Conservation (phyloP, 2,329 filamentous ascomycete genomes). For the Acephala macrosclerotiorum region DNA sequence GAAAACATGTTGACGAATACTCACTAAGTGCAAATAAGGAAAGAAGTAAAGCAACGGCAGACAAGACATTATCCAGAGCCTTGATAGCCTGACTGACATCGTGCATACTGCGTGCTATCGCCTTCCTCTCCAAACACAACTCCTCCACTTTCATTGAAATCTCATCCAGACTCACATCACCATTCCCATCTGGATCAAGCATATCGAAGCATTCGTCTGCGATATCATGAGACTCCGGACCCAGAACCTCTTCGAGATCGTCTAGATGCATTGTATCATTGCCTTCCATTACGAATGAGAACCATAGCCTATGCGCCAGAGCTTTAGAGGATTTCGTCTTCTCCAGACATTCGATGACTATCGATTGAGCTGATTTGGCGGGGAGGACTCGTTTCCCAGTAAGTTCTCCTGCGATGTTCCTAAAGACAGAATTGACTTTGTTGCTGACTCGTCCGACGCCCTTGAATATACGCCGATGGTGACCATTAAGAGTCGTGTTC, state of each 20-base stretch:
- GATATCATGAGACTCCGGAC: constrained; percentile 2
- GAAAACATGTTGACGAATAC: background rate
- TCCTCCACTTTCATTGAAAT: constrained; percentile 18
- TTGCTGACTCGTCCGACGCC: constrained; percentile 13
- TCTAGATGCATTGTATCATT: constrained; percentile 18
- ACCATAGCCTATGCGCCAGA: constrained; percentile 18
- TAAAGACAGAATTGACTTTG: constrained; percentile 21
- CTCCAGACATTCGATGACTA: constrained; percentile 17
- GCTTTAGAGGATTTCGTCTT: constrained; percentile 16
- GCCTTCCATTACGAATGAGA: constrained; percentile 21
- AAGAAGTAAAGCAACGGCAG: constrained; percentile 19
- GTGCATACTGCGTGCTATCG: constrained; percentile 26
- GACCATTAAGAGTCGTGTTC: background rate
- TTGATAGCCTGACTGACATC: constrained; percentile 25
- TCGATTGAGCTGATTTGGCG: constrained; percentile 12
- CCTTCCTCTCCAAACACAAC: constrained; percentile 15
- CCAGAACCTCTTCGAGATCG: constrained; percentile 18
- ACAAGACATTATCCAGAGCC: constrained; percentile 18
- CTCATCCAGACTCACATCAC: constrained; percentile 24
- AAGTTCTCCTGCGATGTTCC: constrained; percentile 22
- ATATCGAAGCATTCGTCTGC: constrained; percentile 22
- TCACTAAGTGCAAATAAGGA: constrained; percentile 23
- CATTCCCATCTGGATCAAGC: constrained; percentile 24
- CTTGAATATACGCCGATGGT: constrained; percentile 2
- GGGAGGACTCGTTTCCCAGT: constrained; percentile 17